phyloP scores from a whole-genome alignment of 2,329 filamentous ascomycete genomes.

The Bipolaris gigantea region DNA sequence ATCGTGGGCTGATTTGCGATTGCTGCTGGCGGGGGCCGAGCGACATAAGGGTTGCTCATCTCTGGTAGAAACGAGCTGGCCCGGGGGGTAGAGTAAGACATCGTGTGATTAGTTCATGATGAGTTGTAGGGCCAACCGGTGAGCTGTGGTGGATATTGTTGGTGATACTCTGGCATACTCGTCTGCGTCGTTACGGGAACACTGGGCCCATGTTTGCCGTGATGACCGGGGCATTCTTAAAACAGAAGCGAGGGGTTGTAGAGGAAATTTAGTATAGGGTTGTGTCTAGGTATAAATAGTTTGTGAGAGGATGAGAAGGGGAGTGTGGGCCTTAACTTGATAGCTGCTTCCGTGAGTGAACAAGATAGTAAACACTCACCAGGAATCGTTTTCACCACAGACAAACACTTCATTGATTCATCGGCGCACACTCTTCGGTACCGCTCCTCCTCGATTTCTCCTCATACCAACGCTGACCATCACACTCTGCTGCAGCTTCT shows the following conservation, averaged over 20 bases:
- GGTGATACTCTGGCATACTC: background rate
- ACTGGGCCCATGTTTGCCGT: background rate
- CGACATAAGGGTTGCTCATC: background rate
- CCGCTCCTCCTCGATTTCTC: background rate
- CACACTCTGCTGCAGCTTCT: background rate
- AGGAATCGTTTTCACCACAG: too few species aligned
- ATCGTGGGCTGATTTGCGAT: background rate
- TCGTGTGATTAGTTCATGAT: background rate
- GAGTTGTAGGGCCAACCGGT: too few species aligned
- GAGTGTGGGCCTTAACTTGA: too few species aligned
- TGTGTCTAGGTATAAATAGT: too few species aligned
- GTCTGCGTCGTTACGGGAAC: background rate
- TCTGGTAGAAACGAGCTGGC: background rate
- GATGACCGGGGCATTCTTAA: too few species aligned
- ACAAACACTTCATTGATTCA: too few species aligned
- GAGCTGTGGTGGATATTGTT: background rate
- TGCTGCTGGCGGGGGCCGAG: background rate
- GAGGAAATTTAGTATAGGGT: too few species aligned
- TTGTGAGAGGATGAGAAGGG: too few species aligned
- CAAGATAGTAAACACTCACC: too few species aligned
- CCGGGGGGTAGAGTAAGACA: background rate
- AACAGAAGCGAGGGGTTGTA: background rate
- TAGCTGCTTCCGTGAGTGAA: too few species aligned
- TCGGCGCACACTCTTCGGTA: too few species aligned
- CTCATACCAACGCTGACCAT: background rate